A percentile compares a stretch with the other conserved stretches of the same genome.
Evolutionary conservation across 768 basidiomycete genomes (phyloP).

Genomic region (Solioccasus polychromus): DNA sequence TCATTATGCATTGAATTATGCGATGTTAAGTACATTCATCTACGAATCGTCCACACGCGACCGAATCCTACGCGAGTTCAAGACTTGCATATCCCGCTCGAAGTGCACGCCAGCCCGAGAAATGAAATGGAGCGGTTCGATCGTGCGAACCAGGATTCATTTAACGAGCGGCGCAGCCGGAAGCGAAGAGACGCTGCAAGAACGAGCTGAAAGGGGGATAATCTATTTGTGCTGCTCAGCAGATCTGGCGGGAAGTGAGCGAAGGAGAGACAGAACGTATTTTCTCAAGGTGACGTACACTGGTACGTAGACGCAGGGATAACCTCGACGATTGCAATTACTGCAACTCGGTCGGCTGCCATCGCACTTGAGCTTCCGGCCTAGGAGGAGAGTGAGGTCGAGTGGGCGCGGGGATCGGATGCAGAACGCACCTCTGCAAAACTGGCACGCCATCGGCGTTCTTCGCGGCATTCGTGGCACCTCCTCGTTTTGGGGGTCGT

Average conservation of each 20-base stretch:
- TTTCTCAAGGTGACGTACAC: conserved; percentile 48
- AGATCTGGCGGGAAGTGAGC: conserved; percentile 18
- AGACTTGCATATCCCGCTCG: conserved; percentile 1
- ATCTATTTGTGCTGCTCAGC: conserved; percentile 33
- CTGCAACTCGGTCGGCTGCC: conserved; percentile 59
- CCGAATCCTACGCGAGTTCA: conserved; percentile 9
- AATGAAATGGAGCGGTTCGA: conserved; percentile 11
- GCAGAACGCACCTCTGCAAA: conserved; percentile 55
- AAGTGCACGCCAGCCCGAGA: conserved; percentile 7
- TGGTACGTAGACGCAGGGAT: conserved; percentile 58
- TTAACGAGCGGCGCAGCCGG: conserved; percentile 10
- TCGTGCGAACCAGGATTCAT: conserved; percentile 25
- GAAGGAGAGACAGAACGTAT: not conserved
- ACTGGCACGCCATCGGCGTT: conserved; percentile 71
- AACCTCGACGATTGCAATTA: conserved; percentile 61
- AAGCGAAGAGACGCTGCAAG: conserved; percentile 22
- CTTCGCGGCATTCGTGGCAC: conserved; percentile 37
- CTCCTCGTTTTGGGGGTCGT: conserved; percentile 19
- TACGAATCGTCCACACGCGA: conserved; percentile 12
- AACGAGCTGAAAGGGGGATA: conserved; percentile 1
- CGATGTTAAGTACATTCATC: conserved; percentile 24
- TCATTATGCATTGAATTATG: conserved; percentile 19
- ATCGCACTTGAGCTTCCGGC: conserved; percentile 72
- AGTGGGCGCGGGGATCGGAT: not conserved
- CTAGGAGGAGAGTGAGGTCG: conserved; percentile 33